Evolutionary conservation across 345 rosid genomes (phyloP), one percentile per base, ranked within the genome.

Genomic region (Pistacia vera): DNA sequence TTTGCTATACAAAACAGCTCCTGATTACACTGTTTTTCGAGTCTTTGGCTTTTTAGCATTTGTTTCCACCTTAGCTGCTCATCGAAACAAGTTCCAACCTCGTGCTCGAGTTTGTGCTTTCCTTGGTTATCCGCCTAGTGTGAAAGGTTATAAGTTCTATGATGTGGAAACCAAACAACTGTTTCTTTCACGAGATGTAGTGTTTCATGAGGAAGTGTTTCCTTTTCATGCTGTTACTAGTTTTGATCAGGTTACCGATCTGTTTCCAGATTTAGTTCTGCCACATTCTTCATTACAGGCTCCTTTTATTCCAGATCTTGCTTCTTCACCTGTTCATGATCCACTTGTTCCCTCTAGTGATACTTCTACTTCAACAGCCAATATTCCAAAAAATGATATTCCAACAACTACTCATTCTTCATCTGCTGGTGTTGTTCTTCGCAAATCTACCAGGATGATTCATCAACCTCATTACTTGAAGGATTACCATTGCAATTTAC

Each of bases 71-170:
- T 6, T 65, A 16, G 4, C 1, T 4, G 3, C 25, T 38, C 28
- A 65, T 17, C 4, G 51, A 16, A 16, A 0, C 6, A 65, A 36
- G 28, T 65, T 65, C 8, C 0, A 38, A 0, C 51, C 68, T 4
- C 5, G 12, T 3, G 11, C 52, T 4, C 12, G 4, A 7, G 3
- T 28, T 16, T 66, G 35, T 46, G 14, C 20, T 5, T 66, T 66
- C 20, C 5, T 46, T 8, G 18, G 56, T 7, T 66, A 66, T 46
- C 33, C 70, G 20, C 18, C 56, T n/a, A 8, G 56, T n/a, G 7
- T 66, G 11, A 66, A 46, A 46, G 70, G 70, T 1, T 66, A 66
- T 13, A 66, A 18, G 56, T 3, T 66, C 4, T 66, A 66, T 66
- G 70, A 66, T 10, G 17, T 41, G n/a, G 20, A 7, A 5, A n/a